Base-by-base conservation (phyloP, 2,329 filamentous ascomycete species). In the Aureobasidium melanogenum region DNA sequence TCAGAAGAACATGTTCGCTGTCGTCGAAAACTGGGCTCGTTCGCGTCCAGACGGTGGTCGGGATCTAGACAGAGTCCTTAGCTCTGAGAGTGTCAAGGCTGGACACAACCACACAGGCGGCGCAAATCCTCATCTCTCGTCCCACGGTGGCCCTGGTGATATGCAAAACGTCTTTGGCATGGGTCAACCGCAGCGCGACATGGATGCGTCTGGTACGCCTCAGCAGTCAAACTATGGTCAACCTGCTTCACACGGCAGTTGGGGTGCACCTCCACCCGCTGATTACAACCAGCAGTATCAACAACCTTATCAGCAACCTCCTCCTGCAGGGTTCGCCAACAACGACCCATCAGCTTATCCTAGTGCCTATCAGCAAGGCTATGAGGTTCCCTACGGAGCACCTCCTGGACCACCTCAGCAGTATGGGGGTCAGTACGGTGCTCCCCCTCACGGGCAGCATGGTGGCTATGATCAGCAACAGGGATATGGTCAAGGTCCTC, bases 1-100 rank as follows among this genome's bases (percentile, higher is more conserved):
- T 30, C 94, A 97, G 66, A 82, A 84, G 47, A 86, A 86, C 57
- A 99, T 99, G 94, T 97, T 89, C 76, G 81, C 85, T 60, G 90
- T 88, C 0, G 91, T 99, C 2, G 83, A 88, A 68, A 81, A 83
- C 63, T 99, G 93, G 93, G 87, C 84, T 0, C 82, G 89, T 54
- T 82, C 86, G 66, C 82, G 87, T 62, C 80, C 85, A 3, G 85
- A 88, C 64, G 84, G 85, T 46, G 82, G 82, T 5, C 77, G 84
- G 57, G 81, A 85, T 56, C 79, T 97, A 19, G 87, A 95, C 70
- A 77, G 84, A 58, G 70, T 94, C n/a, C 82, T 99, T 10, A 87
- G 84, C 51, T 91, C 91, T 0, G 86, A 95, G 59, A 91, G 89
- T 7, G 94, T 99, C 63, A 88, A 85, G 69, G 80, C 81, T 9